phyloP scores from a whole-genome alignment of 2,329 filamentous ascomycete species.

The Penicillium sp. region DNA sequence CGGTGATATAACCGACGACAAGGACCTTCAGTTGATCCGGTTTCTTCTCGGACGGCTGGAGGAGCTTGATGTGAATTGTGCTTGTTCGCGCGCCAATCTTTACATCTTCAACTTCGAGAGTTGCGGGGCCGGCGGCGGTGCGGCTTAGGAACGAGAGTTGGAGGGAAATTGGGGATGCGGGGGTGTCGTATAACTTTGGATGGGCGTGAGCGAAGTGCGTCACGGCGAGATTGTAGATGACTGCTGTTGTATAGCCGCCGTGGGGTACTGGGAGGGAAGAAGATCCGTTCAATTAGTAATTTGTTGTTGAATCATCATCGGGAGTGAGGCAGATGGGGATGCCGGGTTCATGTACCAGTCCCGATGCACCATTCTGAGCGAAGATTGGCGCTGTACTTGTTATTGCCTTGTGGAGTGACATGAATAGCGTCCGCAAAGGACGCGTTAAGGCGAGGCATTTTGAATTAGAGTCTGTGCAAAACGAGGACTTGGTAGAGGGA shows the following conservation, averaged over 20 bases:
- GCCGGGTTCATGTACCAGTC: slow-evolving; percentile 51
- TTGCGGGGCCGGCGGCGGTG: slow-evolving; percentile 61
- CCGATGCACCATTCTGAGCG: slow-evolving; percentile 67
- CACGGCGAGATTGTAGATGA: slow-evolving; percentile 62
- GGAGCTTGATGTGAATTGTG: slow-evolving; percentile 64
- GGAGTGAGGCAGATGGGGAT: not conserved
- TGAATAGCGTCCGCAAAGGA: slow-evolving; percentile 45
- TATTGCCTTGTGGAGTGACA: slow-evolving; percentile 48
- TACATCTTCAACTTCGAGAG: slow-evolving; percentile 62
- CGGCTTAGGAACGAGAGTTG: slow-evolving; percentile 69
- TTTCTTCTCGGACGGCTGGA: slow-evolving; percentile 39
- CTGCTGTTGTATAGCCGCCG: slow-evolving; percentile 69
- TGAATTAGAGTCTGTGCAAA: slow-evolving; percentile 9
- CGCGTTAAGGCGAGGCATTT: slow-evolving; percentile 29
- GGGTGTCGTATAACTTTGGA: slow-evolving; percentile 52
- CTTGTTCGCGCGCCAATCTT: slow-evolving; percentile 68
- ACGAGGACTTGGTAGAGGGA: not conserved
- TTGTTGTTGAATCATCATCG: slow-evolving; percentile 11
- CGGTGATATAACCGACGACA: slow-evolving; percentile 66
- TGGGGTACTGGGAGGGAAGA: slow-evolving; percentile 62
- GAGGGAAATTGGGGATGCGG: slow-evolving; percentile 64
- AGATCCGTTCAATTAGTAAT: slow-evolving; percentile 1
- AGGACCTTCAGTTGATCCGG: slow-evolving; percentile 56
- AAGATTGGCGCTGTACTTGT: slow-evolving; percentile 62
- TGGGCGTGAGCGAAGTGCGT: slow-evolving; percentile 64